Conservation (phyloP, 225 moss, liverwort and hornwort genomes). For the Neckera pumila region DNA sequence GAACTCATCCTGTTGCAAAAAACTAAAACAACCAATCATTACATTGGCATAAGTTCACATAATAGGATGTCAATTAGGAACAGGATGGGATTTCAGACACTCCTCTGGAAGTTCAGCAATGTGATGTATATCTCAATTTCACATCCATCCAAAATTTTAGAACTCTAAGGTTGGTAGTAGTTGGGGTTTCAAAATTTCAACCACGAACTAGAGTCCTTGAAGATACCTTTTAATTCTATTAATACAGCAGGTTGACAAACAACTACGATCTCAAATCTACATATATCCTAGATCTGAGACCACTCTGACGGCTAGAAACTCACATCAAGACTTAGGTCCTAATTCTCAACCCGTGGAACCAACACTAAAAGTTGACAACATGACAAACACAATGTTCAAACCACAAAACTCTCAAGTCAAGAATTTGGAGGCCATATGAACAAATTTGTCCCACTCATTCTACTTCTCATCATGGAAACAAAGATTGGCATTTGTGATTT, state of each 20-base stretch:
- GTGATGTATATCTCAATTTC: neutral
- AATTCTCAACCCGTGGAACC: fast-evolving
- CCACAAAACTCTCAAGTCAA: neutral
- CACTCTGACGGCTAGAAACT: fast-evolving
- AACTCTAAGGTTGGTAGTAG: fast-evolving
- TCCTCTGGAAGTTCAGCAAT: fast-evolving
- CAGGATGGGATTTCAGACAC: fast-evolving
- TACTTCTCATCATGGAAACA: neutral
- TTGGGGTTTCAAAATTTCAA: neutral
- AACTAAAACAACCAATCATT: fast-evolving
- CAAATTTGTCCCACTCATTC: neutral
- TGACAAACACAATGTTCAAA: neutral
- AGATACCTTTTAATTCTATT: neutral
- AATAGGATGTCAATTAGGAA: no score
- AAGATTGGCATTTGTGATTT: neutral
- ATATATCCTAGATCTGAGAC: fast-evolving
- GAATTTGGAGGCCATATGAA: neutral
- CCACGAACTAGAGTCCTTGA: neutral
- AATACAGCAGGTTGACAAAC: fast-evolving
- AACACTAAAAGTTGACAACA: neutral
- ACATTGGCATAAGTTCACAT: neutral
- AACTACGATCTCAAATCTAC: neutral
- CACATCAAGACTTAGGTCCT: neutral
- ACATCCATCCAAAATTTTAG: neutral
- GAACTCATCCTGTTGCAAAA: neutral